phyloP scores from a whole-genome alignment of 768 basidiomycete species.

The Leccinellum albellum region DNA sequence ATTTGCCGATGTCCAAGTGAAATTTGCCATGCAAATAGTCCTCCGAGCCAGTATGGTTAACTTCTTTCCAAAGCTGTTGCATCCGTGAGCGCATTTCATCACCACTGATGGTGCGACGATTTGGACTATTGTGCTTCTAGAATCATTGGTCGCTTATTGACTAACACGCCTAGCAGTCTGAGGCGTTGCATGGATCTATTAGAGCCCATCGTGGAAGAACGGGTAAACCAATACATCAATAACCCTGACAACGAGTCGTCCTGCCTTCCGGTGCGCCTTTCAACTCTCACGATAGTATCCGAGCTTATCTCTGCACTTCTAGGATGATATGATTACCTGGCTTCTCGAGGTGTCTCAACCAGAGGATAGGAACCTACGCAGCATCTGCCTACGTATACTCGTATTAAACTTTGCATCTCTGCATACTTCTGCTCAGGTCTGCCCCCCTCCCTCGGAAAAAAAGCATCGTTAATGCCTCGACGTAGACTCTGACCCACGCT shows the following conservation, averaged over 20 bases:
- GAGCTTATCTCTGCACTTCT: slow-evolving; percentile 2
- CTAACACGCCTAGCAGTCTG: slow-evolving; percentile 31
- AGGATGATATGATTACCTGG: slow-evolving; percentile 42
- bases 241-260: slow-evolving; percentile 17
- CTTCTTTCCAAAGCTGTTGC: slow-evolving; percentile 32
- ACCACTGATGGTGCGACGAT: slow-evolving; percentile 8
- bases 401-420: slow-evolving; percentile 37
- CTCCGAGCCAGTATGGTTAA: slow-evolving; percentile 31
- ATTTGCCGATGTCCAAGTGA: slow-evolving; percentile 32
- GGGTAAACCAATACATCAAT: slow-evolving; percentile 27
- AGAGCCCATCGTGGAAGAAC: slow-evolving; percentile 32
- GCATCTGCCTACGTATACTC: slow-evolving; percentile 33
- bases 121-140: slow-evolving; percentile 18
- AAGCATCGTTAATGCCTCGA: slow-evolving; percentile 1
- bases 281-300: not conserved
- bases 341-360: slow-evolving; percentile 33
- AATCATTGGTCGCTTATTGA: slow-evolving; percentile 31
- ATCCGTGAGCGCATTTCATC: slow-evolving; percentile 28
- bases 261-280: slow-evolving; percentile 32
- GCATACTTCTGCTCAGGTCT: slow-evolving; percentile 34
- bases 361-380: slow-evolving; percentile 26
- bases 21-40: slow-evolving; percentile 34
- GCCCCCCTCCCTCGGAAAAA: slow-evolving; percentile 1
- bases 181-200: slow-evolving; percentile 29
- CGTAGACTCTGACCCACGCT: slow-evolving; percentile 35